Conservation (phyloP, 2,329 filamentous ascomycete species). For the Verruconis gallopava region DNA sequence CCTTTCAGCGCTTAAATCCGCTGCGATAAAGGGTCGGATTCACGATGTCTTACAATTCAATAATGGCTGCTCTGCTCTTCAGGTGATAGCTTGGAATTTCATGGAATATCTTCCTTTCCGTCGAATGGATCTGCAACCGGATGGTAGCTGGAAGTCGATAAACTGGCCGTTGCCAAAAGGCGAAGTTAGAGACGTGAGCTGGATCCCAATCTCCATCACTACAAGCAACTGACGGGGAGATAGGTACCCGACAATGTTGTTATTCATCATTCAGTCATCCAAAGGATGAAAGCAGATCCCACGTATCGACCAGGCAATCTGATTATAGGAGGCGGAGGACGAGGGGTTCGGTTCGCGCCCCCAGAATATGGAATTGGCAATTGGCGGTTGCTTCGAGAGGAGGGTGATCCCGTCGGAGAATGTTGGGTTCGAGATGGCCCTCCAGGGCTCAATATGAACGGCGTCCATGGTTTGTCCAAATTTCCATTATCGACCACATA, state of each 20-base stretch:
- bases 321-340: conserved; percentile 65
- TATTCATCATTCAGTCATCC: conserved; percentile 63
- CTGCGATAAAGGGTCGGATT: conserved; percentile 40
- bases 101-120: conserved; percentile 77
- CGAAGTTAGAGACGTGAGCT: conserved; percentile 65
- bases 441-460: background rate
- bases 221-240: too few relatives aligned
- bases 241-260: conserved; percentile 54
- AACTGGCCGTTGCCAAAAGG: conserved; percentile 67
- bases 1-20: conserved; percentile 36
- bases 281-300: conserved; percentile 51
- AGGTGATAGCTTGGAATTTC: conserved; percentile 56
- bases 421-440: conserved; percentile 41
- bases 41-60: conserved; percentile 60
- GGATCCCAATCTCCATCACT: too few relatives aligned
- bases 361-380: conserved; percentile 53
- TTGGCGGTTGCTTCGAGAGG: conserved; percentile 53
- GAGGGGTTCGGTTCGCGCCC: conserved; percentile 52
- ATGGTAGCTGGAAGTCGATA: conserved; percentile 69
- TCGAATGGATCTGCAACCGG: conserved; percentile 60
- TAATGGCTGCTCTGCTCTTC: conserved; percentile 41
- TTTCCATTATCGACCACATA: too few relatives aligned
- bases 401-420: conserved; percentile 57
- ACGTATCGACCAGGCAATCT: conserved; percentile 65
- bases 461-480: too few relatives aligned